Percentiles rank a stretch among this genome's conserved stretches.
phyloP scores from a whole-genome alignment of 306 rosid species.

The Cicer chorassanicum region DNA sequence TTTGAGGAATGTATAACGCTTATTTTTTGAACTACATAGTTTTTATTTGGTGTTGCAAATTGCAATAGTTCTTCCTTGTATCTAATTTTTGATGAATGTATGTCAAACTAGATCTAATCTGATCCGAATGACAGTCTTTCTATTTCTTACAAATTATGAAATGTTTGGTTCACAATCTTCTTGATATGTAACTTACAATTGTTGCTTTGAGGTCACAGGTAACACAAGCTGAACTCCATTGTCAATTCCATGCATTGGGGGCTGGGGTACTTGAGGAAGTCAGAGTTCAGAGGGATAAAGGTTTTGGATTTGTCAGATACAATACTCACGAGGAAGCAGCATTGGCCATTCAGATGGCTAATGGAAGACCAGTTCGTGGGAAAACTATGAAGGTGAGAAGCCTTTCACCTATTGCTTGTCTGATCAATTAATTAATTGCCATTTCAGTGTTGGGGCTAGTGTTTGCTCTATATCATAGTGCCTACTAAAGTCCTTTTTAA shows the following conservation, averaged over 20 bases:
- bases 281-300: slow-evolving; percentile 69
- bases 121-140: slow-evolving; percentile 14
- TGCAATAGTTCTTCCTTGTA: slow-evolving; percentile 15
- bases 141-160: slow-evolving; percentile 30
- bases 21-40: too few species aligned
- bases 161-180: slow-evolving; percentile 24
- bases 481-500: slow-evolving; percentile 3
- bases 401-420: slow-evolving; percentile 39
- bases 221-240: slow-evolving; percentile 66
- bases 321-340: slow-evolving; percentile 67
- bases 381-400: slow-evolving; percentile 62
- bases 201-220: slow-evolving; percentile 50
- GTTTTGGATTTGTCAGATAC: slow-evolving; percentile 73
- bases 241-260: slow-evolving; percentile 61
- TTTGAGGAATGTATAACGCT: too few species aligned
- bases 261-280: slow-evolving; percentile 72
- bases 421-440: slow-evolving; percentile 19
- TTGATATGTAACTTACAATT: slow-evolving; percentile 29
- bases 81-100: slow-evolving; percentile 19
- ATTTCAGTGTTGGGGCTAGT: slow-evolving; percentile 35
- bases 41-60: background rate
- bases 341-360: slow-evolving; percentile 67
- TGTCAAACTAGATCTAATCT: slow-evolving; percentile 25
- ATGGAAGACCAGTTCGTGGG: slow-evolving; percentile 64
- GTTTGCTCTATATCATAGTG: background rate